phyloP scores from a whole-genome alignment of 352 stramenopile species.

The Phytophthora macrochlamydospora region DNA sequence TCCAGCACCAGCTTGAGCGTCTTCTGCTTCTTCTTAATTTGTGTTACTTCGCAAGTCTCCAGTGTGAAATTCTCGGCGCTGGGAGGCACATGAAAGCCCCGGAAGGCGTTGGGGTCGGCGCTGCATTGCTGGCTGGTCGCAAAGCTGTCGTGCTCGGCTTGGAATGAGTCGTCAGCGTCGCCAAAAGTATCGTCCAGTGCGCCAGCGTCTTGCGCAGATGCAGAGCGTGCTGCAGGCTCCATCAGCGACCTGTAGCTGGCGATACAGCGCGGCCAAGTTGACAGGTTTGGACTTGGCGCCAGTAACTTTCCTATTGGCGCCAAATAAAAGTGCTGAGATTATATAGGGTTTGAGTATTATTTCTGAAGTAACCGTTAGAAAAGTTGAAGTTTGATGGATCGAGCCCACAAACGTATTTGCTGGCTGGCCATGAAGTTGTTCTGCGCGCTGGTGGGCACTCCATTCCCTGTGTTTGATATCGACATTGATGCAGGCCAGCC shows the following conservation, averaged over 20 bases:
- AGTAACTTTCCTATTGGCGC: neutral
- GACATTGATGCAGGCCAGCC: too few species aligned
- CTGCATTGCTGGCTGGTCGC: constrained; percentile 62
- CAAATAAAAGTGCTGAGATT: neutral
- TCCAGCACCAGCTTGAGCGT: constrained; percentile 41
- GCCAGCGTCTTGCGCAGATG: constrained; percentile 23
- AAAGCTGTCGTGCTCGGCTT: constrained; percentile 42
- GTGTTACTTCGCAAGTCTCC: neutral
- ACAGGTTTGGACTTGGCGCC: constrained; percentile 11
- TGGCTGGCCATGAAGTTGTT: too few species aligned
- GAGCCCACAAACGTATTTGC: too few species aligned
- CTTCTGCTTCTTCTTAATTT: constrained; percentile 9
- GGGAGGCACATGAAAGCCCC: constrained; percentile 33
- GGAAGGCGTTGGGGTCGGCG: constrained; percentile 64
- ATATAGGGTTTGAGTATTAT: neutral
- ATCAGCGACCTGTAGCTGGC: neutral
- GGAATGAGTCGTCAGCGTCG: constrained; percentile 17
- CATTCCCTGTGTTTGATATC: too few species aligned
- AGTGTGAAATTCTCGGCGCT: constrained; percentile 14
- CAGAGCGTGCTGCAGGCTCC: constrained; percentile 6
- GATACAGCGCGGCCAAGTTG: too few species aligned
- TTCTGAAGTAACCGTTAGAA: too few species aligned
- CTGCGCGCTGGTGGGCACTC: too few species aligned
- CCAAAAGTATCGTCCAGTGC: constrained; percentile 27
- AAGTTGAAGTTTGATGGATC: neutral